phyloP scores from a whole-genome alignment of 768 basidiomycete species.

The Hygrophorus russula region DNA sequence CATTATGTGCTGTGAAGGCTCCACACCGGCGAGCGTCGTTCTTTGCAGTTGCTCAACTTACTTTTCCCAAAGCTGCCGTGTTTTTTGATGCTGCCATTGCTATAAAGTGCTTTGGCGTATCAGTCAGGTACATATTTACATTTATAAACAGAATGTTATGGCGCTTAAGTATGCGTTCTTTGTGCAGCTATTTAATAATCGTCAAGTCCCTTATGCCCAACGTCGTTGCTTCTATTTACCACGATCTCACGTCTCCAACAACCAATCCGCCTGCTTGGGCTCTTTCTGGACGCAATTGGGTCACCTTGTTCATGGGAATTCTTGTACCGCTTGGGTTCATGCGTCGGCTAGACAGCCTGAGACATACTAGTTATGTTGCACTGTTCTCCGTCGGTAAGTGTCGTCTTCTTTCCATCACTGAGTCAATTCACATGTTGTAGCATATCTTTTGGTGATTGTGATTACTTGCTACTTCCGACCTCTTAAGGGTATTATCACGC shows the following conservation, averaged over 20 bases:
- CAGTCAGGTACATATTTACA: conserved; percentile 53
- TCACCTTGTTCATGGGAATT: conserved; percentile 63
- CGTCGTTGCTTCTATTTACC: conserved; percentile 75
- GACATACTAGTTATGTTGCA: conserved; percentile 87
- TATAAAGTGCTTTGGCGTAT: conserved; percentile 94
- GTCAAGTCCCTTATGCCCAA: conserved; percentile 90
- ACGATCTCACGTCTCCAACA: conserved; percentile 55
- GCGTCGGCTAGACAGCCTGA: conserved; percentile 70
- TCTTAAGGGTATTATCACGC: conserved; percentile 45
- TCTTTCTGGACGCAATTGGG: conserved; percentile 72
- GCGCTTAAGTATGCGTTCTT: not conserved
- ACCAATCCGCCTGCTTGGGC: conserved; percentile 68
- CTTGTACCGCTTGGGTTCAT: conserved; percentile 79
- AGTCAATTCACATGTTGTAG: conserved; percentile 23
- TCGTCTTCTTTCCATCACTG: not conserved
- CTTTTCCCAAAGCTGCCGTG: conserved; percentile 78
- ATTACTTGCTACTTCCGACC: conserved; percentile 72
- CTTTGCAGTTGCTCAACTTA: conserved; percentile 73
- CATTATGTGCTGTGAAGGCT: conserved; percentile 68
- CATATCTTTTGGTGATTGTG: conserved; percentile 71
- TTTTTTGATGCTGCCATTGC: conserved; percentile 94
- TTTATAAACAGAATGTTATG: conserved; percentile 1
- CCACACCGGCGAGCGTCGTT: conserved; percentile 72
- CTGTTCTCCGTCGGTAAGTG: conserved; percentile 78
- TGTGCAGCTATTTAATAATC: conserved; percentile 71